Evolutionary conservation across 2,329 filamentous ascomycete species (phyloP).

Genomic region (Ophiostoma ulmi): DNA sequence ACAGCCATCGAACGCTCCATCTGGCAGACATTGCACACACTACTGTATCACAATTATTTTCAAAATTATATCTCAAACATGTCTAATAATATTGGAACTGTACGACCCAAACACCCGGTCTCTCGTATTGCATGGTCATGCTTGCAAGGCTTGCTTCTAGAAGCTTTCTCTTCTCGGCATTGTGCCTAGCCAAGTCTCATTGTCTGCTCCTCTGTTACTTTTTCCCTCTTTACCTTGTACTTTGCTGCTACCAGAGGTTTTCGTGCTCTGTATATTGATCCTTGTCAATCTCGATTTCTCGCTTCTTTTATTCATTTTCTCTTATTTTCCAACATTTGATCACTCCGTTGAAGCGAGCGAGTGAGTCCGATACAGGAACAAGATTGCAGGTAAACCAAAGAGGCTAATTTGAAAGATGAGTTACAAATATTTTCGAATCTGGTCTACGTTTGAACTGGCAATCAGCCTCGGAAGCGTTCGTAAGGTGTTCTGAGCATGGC

Average conservation of each 20-base stretch:
- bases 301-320: neutral
- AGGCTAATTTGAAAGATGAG: neutral
- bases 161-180: constrained; percentile 24
- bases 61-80: neutral
- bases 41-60: neutral
- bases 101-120: neutral
- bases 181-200: constrained; percentile 6
- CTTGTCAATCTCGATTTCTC: neutral
- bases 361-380: no score
- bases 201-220: neutral
- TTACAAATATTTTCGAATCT: no score
- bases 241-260: neutral
- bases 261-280: neutral
- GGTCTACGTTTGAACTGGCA: no score
- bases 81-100: neutral
- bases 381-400: no score
- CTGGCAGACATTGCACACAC: neutral
- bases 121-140: constrained; percentile 11
- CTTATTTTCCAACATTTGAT: neutral
- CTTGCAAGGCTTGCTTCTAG: constrained; percentile 23
- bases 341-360: no score
- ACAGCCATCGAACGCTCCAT: neutral
- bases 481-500: no score
- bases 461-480: no score
- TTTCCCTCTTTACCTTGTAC: neutral